Conservation (phyloP, 2,329 filamentous ascomycete species). For the Elsinoe arachidis region DNA sequence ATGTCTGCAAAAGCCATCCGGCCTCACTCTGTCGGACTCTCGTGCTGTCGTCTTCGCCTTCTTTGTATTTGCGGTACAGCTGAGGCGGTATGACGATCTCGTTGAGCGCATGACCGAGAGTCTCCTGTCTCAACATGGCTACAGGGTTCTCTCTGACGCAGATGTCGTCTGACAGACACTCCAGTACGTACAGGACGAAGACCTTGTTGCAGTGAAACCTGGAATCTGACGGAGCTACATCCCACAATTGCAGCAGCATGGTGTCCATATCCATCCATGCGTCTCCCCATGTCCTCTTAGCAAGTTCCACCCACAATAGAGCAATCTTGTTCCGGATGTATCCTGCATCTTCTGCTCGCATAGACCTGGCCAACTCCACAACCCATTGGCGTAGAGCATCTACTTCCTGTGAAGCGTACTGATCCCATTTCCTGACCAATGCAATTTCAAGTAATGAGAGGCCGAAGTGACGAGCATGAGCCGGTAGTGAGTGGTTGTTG, state of each 20-base stretch:
- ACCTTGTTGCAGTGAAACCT: constrained; percentile 20
- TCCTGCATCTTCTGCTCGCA: constrained; percentile 62
- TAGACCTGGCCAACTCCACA: constrained; percentile 63
- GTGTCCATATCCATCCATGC: constrained; percentile 95
- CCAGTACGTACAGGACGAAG: constrained; percentile 65
- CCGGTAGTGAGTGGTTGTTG: constrained; percentile 62
- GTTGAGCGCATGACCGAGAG: constrained; percentile 80
- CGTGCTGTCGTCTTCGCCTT: constrained; percentile 56
- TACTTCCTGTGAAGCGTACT: constrained; percentile 61
- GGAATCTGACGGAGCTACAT: constrained; percentile 23
- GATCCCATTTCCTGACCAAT: constrained; percentile 74
- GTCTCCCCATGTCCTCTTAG: constrained; percentile 80
- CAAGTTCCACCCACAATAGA: constrained; percentile 88
- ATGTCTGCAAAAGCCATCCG: constrained; percentile 78
- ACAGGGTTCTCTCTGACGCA: constrained; percentile 85
- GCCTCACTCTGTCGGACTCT: constrained; percentile 69
- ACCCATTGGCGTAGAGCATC: constrained; percentile 65
- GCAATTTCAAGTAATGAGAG: constrained; percentile 85
- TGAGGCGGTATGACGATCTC: constrained; percentile 81
- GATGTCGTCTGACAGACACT: constrained; percentile 87
- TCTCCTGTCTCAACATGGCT: constrained; percentile 71
- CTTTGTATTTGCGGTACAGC: constrained; percentile 61
- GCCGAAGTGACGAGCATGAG: constrained; percentile 85
- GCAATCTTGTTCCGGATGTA: constrained; percentile 91
- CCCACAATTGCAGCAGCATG: constrained; percentile 73